phyloP scores from a whole-genome alignment of 441 rosid species.

The Biscutella laevigata region DNA sequence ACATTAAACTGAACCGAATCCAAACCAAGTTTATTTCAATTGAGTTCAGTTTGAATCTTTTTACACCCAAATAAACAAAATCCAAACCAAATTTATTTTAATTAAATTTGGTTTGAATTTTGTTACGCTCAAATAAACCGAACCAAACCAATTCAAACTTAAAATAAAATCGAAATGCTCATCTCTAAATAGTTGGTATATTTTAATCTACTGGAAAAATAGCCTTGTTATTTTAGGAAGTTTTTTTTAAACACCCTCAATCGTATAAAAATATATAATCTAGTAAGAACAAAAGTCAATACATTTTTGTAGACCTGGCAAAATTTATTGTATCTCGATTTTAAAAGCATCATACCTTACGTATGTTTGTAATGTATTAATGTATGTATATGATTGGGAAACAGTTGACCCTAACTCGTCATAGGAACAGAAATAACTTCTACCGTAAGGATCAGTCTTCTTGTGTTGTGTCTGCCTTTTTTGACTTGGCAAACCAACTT shows the following conservation, averaged over 20 bases:
- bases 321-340: neutral
- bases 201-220: neutral
- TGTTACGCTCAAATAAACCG: too few relatives aligned
- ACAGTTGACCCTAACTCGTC: slow-evolving; percentile 10
- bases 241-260: neutral
- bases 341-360: slow-evolving; percentile 5
- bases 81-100: too few relatives aligned
- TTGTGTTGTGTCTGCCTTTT: slow-evolving; percentile 9
- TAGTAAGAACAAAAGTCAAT: neutral
- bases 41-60: too few relatives aligned
- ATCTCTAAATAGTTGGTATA: too few relatives aligned
- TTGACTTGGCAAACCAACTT: slow-evolving; percentile 12
- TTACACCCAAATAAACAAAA: too few relatives aligned
- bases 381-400: slow-evolving; percentile 5
- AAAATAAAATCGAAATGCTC: too few relatives aligned
- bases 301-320: neutral
- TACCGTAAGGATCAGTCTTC: slow-evolving; percentile 12
- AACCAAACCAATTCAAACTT: too few relatives aligned
- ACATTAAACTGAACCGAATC: too few relatives aligned
- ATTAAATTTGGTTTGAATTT: too few relatives aligned
- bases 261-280: neutral
- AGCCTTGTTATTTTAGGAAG: neutral
- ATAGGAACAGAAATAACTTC: slow-evolving; percentile 8
- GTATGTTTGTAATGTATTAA: slow-evolving; percentile 3
- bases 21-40: too few relatives aligned